Conservation (phyloP, 306 rosid genomes). For the Pyrus pyrifolia region DNA sequence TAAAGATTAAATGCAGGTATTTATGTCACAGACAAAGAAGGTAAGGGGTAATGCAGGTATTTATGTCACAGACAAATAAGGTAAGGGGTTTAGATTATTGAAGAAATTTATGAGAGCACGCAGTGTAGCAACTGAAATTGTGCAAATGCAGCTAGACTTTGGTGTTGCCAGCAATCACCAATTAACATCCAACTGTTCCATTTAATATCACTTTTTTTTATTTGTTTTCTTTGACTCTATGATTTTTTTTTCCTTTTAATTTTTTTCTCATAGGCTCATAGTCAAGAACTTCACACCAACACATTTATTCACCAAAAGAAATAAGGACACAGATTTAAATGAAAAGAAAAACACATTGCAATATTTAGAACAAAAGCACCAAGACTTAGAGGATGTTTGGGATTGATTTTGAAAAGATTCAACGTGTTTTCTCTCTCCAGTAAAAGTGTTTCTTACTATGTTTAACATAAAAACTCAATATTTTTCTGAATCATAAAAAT, state of each 20-base stretch:
- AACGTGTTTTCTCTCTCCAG: not conserved
- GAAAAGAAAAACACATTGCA: not conserved
- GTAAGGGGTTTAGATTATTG: not conserved
- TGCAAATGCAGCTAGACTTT: not conserved
- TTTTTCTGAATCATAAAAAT: too few relatives aligned
- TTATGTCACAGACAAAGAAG: not conserved
- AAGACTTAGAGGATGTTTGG: not conserved
- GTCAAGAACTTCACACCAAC: not conserved
- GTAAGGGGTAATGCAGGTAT: too few relatives aligned
- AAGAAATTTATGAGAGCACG: not conserved
- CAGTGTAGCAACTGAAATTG: not conserved
- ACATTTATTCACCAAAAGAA: not conserved
- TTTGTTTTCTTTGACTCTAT: not conserved
- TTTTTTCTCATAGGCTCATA: not conserved
- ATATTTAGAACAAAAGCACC: not conserved
- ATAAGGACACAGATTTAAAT: not conserved
- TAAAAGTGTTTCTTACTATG: too few relatives aligned
- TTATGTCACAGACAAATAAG: not conserved
- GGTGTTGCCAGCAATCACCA: conserved; percentile 2
- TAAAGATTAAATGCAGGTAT: not conserved
- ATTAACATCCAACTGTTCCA: conserved; percentile 20
- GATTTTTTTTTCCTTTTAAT: not conserved
- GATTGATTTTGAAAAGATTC: not conserved
- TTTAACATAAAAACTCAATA: not conserved
- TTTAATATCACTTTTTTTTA: not conserved